Evolutionary conservation across 2,329 filamentous ascomycete species (phyloP).

Genomic region (Lachnellula cervina): DNA sequence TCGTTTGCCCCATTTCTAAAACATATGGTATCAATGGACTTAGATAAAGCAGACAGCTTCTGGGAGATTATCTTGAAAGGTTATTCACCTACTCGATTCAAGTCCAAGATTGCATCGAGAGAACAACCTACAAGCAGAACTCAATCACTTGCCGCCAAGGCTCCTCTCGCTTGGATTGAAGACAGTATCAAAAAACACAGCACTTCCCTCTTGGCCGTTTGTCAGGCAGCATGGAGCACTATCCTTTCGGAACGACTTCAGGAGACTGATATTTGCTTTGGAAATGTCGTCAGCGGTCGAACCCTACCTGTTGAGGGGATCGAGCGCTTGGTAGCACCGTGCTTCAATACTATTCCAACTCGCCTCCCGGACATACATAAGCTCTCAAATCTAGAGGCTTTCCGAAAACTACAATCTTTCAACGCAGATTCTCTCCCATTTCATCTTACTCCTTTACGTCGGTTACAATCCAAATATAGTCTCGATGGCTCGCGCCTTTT

Average conservation of each 20-base stretch:
- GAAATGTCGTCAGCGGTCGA: constrained; percentile 78
- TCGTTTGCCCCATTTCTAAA: constrained; percentile 61
- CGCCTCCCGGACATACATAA: constrained; percentile 58
- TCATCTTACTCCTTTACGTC: constrained; percentile 71
- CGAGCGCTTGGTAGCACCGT: constrained; percentile 75
- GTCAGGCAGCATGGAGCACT: constrained; percentile 69
- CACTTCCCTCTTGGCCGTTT: constrained; percentile 59
- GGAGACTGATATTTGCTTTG: constrained; percentile 71
- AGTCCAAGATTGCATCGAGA: not conserved
- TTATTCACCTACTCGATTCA: constrained; percentile 38
- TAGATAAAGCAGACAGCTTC: constrained; percentile 52
- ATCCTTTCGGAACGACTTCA: constrained; percentile 53
- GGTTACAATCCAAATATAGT: constrained; percentile 54
- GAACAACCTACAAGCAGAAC: constrained; percentile 1
- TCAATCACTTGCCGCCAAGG: constrained; percentile 8
- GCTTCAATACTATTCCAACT: constrained; percentile 84
- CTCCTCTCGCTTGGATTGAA: constrained; percentile 37
- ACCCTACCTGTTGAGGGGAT: constrained; percentile 60
- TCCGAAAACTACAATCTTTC: constrained; percentile 31
- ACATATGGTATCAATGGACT: constrained; percentile 47
- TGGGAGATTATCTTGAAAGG: constrained; percentile 57
- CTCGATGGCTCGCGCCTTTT: constrained; percentile 57
- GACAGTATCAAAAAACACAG: constrained; percentile 47
- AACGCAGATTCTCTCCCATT: constrained; percentile 60
- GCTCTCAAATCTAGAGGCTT: constrained; percentile 30